Conservation (phyloP, 129 eudicot species). For the Flaveria sonorensis region DNA sequence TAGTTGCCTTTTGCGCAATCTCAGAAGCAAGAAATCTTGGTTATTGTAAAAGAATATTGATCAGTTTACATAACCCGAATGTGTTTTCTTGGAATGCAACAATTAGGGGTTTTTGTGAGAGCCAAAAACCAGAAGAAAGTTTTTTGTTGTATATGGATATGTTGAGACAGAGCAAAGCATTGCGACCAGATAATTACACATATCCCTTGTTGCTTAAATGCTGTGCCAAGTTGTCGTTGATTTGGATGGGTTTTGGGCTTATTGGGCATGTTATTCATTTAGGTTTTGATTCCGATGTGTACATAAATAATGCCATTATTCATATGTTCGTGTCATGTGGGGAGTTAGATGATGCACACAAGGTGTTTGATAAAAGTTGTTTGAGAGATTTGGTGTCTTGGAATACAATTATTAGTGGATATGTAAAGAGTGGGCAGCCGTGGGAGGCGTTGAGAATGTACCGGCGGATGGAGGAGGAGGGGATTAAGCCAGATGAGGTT, state of each 20-base stretch:
- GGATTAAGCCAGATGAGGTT: slow-evolving; percentile 62
- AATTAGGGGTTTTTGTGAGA: slow-evolving; percentile 51
- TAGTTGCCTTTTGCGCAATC: slow-evolving; percentile 68
- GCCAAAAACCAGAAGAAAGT: slow-evolving; percentile 41
- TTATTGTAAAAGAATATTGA: slow-evolving; percentile 44
- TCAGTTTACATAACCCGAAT: slow-evolving; percentile 34
- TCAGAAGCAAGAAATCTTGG: slow-evolving; percentile 46
- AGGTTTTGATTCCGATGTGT: slow-evolving; percentile 54
- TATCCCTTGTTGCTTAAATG: slow-evolving; percentile 69
- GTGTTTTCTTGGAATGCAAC: slow-evolving; percentile 64
- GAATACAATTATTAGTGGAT: slow-evolving; percentile 61
- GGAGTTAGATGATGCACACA: slow-evolving; percentile 43
- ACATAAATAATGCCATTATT: slow-evolving; percentile 61
- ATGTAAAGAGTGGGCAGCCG: slow-evolving; percentile 46
- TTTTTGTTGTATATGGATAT: slow-evolving; percentile 55
- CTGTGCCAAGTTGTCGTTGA: slow-evolving; percentile 44
- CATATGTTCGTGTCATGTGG: slow-evolving; percentile 63
- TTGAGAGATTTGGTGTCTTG: slow-evolving; percentile 69
- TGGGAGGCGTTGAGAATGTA: slow-evolving; percentile 49
- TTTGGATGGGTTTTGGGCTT: slow-evolving; percentile 45
- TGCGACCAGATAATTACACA: slow-evolving; percentile 65
- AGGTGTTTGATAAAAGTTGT: slow-evolving; percentile 59
- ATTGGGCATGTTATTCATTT: slow-evolving; percentile 56
- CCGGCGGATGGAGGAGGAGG: slow-evolving; percentile 43
- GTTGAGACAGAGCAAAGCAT: slow-evolving; percentile 31